These are phyloP conservation scores for Tanacetum coccineum DNA, from an alignment of 129 eudicot species.

Conservation along the genomic window DNA sequence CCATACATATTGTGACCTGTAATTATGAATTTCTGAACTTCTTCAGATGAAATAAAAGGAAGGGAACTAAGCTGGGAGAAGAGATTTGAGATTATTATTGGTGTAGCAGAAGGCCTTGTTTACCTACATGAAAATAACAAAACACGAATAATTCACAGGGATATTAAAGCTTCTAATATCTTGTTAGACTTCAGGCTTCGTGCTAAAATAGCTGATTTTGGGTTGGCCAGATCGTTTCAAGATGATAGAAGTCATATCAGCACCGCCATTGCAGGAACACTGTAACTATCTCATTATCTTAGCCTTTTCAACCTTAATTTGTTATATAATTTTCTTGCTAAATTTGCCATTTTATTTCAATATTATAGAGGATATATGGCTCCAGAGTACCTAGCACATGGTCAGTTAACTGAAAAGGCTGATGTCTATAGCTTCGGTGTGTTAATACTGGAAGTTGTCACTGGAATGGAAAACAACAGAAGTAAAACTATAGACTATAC, in stretches of 20 bases:
- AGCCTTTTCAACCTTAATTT: background rate
- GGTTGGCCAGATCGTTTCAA: slow-evolving; percentile 85
- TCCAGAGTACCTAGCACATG: slow-evolving; percentile 78
- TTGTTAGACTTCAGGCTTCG: slow-evolving; percentile 63
- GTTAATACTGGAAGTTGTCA: slow-evolving; percentile 58
- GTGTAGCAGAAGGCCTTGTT: slow-evolving; percentile 71
- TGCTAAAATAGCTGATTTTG: slow-evolving; percentile 85
- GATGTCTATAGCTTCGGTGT: slow-evolving; percentile 81
- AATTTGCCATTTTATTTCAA: background rate
- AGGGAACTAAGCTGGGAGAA: slow-evolving; percentile 68
- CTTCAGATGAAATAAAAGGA: slow-evolving; percentile 55
- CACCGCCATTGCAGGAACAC: slow-evolving; percentile 83
- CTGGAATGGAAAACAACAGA: slow-evolving; percentile 60
- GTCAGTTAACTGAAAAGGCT: slow-evolving; percentile 69
- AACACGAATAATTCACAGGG: slow-evolving; percentile 63
- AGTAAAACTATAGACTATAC: slow-evolving; percentile 47
- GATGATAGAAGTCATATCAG: slow-evolving; percentile 77
- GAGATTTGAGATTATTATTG: slow-evolving; percentile 58
- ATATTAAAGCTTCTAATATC: slow-evolving; percentile 73
- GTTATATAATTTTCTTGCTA: background rate
- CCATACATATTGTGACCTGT: background rate
- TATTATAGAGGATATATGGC: slow-evolving; percentile 65
- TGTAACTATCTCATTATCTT: slow-evolving; percentile 36
- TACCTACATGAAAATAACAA: slow-evolving; percentile 82
- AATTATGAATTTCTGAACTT: background rate